These are phyloP conservation scores for Clohesyomyces aquaticus DNA, from an alignment of 495 filamentous ascomycete genomes.

Conservation along the genomic window DNA sequence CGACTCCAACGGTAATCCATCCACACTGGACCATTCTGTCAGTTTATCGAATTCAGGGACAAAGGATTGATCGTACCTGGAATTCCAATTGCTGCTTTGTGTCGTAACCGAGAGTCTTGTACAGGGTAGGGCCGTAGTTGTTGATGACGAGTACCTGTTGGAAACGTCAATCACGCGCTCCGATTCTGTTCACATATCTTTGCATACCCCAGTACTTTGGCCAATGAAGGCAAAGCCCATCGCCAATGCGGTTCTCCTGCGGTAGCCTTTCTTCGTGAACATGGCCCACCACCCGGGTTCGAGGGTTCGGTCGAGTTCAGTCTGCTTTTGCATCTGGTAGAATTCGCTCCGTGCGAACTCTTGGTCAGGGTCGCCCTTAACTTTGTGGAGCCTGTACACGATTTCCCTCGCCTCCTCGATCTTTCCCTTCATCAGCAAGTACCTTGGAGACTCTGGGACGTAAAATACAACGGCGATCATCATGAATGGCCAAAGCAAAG, in stretches of 20 bases:
- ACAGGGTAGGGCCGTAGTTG: constrained; percentile 43
- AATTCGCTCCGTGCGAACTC: constrained; percentile 36
- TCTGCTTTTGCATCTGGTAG: constrained; percentile 37
- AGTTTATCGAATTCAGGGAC: neutral
- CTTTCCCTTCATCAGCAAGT: constrained; percentile 30
- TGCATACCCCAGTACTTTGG: constrained; percentile 39
- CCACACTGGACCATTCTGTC: constrained; percentile 14
- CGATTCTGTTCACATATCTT: too few species aligned
- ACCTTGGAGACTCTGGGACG: constrained; percentile 34
- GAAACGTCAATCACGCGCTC: too few species aligned
- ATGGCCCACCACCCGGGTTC: constrained; percentile 34
- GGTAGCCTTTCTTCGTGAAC: constrained; percentile 37
- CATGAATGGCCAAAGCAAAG: constrained; percentile 33
- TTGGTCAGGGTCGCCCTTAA: constrained; percentile 27
- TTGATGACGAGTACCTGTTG: constrained; percentile 46
- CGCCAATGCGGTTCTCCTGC: constrained; percentile 38
- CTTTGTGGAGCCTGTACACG: constrained; percentile 33
- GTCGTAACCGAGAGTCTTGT: constrained; percentile 38
- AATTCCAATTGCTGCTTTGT: constrained; percentile 39
- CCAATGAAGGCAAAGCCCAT: constrained; percentile 38
- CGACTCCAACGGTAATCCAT: constrained; percentile 41
- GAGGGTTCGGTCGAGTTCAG: constrained; percentile 33
- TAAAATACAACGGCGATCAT: constrained; percentile 31
- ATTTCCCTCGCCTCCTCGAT: constrained; percentile 36
- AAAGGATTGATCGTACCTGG: neutral